Evolutionary conservation across 768 basidiomycete genomes (phyloP), one percentile per base, ranked within the genome.

Genomic region (Fomitopsis pulvina): DNA sequence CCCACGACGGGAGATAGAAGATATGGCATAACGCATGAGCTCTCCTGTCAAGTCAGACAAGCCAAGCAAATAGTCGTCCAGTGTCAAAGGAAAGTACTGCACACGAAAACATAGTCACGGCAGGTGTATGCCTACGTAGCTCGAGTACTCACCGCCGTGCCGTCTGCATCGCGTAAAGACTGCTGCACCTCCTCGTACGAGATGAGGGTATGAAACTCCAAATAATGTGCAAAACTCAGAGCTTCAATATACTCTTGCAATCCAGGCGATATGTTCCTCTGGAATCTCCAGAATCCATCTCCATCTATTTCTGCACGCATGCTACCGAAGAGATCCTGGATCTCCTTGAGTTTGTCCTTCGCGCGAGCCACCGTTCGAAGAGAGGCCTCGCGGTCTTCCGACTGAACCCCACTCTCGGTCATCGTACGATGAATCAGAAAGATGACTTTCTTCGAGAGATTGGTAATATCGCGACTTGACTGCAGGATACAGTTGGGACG

Each of bases 211-310:
- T 77, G 74, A 56, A 83, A 71, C 51, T 88, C 80, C 44, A 95
- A 76, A 62, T 88, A 97, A 65, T 93, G 79, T 0, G 88, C 77
- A 63, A 97, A 93, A 59, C 90, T 86, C 50, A 92, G 70, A 1
- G 89, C 93, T 66, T 98, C 96, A 55, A 97, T 90, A 67, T 92
- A 98, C 68, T 98, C 96, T 66, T 98, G 93, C 25, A 98, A 67
- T 3, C 94, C 83, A 1, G 85, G 81, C 5, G 87, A 87, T 48
- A 90, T 70, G 54, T 84, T 78, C 28, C 78, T 76, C 59, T 87
- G 77, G 64, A 86, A 82, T 42, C 82, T 75, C 88, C 91, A 92
- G 66, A 85, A 92, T 30, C 70, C 74, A 44, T 85, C 81, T 10
- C 79, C 83, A 32, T 67, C 67, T 8, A 94, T 67, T 53, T 92